Conservation (phyloP, 192 early-diverging fungal genomes). For the Podila horticola region DNA sequence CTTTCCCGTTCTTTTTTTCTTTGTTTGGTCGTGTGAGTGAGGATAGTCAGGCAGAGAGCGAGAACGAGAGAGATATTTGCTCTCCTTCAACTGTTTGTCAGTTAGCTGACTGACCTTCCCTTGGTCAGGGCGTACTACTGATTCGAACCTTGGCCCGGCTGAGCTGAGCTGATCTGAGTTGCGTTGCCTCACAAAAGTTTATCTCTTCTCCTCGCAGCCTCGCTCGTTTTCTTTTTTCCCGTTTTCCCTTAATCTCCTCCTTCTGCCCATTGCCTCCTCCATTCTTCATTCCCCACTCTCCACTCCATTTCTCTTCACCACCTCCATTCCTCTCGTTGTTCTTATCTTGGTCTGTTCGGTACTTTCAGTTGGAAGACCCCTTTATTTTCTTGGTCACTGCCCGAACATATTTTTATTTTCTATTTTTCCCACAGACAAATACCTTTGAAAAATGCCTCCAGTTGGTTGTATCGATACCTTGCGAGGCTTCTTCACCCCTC, state of each 20-base stretch:
- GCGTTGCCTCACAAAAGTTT: no score
- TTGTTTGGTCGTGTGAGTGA: no score
- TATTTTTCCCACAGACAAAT: neutral
- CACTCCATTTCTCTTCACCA: neutral
- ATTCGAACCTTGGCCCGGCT: no score
- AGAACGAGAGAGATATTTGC: no score
- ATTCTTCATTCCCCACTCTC: neutral
- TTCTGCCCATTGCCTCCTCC: neutral
- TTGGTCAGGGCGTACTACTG: no score
- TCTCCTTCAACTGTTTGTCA: neutral
- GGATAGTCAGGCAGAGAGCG: no score
- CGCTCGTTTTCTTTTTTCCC: neutral
- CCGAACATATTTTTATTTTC: neutral
- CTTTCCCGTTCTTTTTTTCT: no score
- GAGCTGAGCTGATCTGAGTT: no score
- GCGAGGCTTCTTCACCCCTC: neutral
- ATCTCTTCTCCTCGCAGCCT: neutral
- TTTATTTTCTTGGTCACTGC: neutral
- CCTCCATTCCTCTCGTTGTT: neutral
- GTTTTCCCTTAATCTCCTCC: neutral
- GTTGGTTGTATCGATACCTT: constrained; percentile 3
- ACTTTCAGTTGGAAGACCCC: neutral
- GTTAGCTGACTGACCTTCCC: neutral
- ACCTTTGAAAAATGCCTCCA: constrained; percentile 2
- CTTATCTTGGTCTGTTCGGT: neutral